phyloP scores from a whole-genome alignment of 139 green algal species.

The Coccomyxa sp. region DNA sequence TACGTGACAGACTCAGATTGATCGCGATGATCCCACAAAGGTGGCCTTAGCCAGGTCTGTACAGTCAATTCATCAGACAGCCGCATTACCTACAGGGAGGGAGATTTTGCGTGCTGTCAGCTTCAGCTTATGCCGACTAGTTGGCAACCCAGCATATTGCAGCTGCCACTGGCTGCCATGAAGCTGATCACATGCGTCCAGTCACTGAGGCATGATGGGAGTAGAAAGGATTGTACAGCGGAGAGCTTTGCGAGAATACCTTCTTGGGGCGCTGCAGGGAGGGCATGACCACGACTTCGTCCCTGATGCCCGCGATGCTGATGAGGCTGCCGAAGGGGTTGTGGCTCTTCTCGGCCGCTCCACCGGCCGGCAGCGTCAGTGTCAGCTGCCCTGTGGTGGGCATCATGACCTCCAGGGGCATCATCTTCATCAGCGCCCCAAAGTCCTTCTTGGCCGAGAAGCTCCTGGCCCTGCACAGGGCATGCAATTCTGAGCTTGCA shows the following conservation, averaged over 20 bases:
- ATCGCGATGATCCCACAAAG: too few relatives aligned
- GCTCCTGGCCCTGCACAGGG: slow-evolving; percentile 7
- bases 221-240: not conserved
- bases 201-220: too few relatives aligned
- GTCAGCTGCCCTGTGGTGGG: slow-evolving; percentile 45
- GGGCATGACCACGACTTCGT: slow-evolving; percentile 77
- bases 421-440: slow-evolving; percentile 37
- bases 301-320: slow-evolving; percentile 71
- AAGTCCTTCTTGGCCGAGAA: slow-evolving; percentile 51
- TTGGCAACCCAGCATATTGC: not conserved
- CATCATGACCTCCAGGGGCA: slow-evolving; percentile 77
- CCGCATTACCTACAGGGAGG: not conserved
- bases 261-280: slow-evolving; percentile 92
- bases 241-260: too few relatives aligned
- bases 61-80: not conserved
- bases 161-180: not conserved
- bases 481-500: too few relatives aligned
- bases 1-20: too few relatives aligned
- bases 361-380: slow-evolving; percentile 36
- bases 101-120: not conserved
- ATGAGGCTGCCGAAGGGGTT: slow-evolving; percentile 29
- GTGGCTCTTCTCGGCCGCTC: slow-evolving; percentile 17
- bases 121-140: not conserved
- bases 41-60: too few relatives aligned
- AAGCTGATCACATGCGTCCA: too few relatives aligned